Base-by-base conservation (phyloP, 2,329 filamentous ascomycete genomes). In the Lasiodiplodia sp. region DNA sequence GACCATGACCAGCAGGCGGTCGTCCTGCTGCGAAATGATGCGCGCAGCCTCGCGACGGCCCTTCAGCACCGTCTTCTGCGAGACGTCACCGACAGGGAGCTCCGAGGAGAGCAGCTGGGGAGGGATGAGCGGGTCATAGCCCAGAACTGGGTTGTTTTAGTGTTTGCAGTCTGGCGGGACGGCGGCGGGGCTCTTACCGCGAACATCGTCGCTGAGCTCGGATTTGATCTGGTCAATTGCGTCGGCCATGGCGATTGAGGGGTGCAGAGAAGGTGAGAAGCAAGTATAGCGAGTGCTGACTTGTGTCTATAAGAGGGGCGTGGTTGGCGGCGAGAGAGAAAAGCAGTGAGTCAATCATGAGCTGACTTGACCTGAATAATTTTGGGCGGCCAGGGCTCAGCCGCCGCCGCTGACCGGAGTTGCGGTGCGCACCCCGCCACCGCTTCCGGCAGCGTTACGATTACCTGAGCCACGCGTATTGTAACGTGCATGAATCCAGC, bases 41-140 rank as follows among this genome's bases (percentile, higher is more conserved):
- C 89, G 86, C 73, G 91, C 88, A 68, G 88, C 88, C 73, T 89
- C 88, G 74, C 86, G 87, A 74, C 91, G 88, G 73, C 90, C 91
- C 81, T 88, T 88, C 74, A 93, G 81, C 49, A 94, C 90, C 6
- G 91, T 92, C 74, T 89, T 81, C 70, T 90, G 83, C 67, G 90
- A 89, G 69, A 82, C 73, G 75, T 75, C 86, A 79, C 77, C 88
- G 70, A 86, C 84, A 70, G 94, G 93, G 74, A 97, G 90, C 82
- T 98, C 94, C 71, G 90, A 89, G 79, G 93, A 89, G 76, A 98
- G 91, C 74, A 97, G 88, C 73, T 92, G 91, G 53, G 95, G 95
- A 58, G 93, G 91, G 79, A 97, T 96, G 78, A 98, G 85, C 77
- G 95, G 93, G 82, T 97, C 94, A 86, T 97, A 95, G 74, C 94